phyloP scores from a whole-genome alignment of 2,329 filamentous ascomycete species.

The Microcyclosporella mali region DNA sequence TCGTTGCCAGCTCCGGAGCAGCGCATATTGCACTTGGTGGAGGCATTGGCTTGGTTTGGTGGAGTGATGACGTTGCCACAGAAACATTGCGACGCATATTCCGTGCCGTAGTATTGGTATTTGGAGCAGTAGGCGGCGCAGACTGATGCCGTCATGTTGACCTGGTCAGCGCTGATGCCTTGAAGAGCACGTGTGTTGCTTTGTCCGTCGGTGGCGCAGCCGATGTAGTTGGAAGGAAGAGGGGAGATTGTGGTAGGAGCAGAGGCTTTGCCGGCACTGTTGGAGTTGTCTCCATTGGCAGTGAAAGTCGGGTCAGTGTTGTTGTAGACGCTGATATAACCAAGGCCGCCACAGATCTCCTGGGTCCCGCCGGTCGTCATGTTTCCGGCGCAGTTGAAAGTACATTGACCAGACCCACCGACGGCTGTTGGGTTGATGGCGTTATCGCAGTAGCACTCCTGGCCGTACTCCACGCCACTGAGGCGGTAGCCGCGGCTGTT shows the following conservation, averaged over 20 bases:
- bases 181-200: slow-evolving; percentile 19
- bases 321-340: slow-evolving; percentile 30
- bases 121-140: slow-evolving; percentile 27
- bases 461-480: slow-evolving; percentile 29
- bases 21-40: slow-evolving; percentile 22
- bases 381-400: slow-evolving; percentile 26
- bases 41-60: slow-evolving; percentile 9
- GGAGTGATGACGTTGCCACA: slow-evolving; percentile 23
- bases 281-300: slow-evolving; percentile 14
- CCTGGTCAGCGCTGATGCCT: slow-evolving; percentile 9
- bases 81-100: slow-evolving; percentile 30
- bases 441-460: slow-evolving; percentile 33
- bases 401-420: slow-evolving; percentile 15
- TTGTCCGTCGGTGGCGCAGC: slow-evolving; percentile 25
- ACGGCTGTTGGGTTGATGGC: slow-evolving; percentile 25
- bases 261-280: slow-evolving; percentile 19
- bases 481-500: slow-evolving; percentile 24
- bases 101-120: slow-evolving; percentile 29
- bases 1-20: slow-evolving; percentile 24
- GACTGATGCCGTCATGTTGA: slow-evolving; percentile 25
- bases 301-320: slow-evolving; percentile 27
- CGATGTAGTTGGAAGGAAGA: slow-evolving; percentile 26
- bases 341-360: slow-evolving; percentile 29
- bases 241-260: slow-evolving; percentile 14
- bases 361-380: slow-evolving; percentile 21